Evolutionary conservation across 345 rosid genomes (phyloP), one percentile per base, ranked within the genome.

Genomic region (Populus nigra): DNA sequence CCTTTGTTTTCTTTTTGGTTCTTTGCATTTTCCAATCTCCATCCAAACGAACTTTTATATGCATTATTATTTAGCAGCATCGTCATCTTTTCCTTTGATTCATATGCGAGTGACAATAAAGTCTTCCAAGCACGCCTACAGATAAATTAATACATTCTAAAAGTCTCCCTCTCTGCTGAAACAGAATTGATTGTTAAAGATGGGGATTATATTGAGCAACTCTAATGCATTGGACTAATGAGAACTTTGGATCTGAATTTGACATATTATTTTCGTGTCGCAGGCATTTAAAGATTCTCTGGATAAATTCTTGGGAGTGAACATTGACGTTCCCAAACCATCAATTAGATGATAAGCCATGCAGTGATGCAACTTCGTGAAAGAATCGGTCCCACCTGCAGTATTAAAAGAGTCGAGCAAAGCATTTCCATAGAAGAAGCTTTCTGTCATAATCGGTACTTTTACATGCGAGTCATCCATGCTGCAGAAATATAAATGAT

Each of bases 251-350:
- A 23, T 70, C 29, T 38, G 27, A 36, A 29, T 77, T 66, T 68
- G 25, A 69, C 27, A 23, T 70, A 22, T 23, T 33, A 50, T 77
- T 75, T 77, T 65, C 16, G 74, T 31, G 72, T 75, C 84, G 82
- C 93, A 91, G 98, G 94, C 84, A 68, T 88, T 90, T 85, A 78
- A 88, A 84, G 90, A 81, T 80, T 92, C 90, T 38, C 49, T 89
- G 79, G 90, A 88, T 71, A 90, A 90, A 73, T 88, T 86, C 63
- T 39, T 89, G 84, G 97, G 93, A 63, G 92, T 87, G 74, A 85
- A 77, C 76, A 79, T 70, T 65, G 74, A 82, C 80, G 50, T 67
- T 72, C 80, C 72, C 50, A 83, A 83, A 71, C 81, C 79, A 61
- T 72, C 66, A 50, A 66, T 73, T 63, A 22, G 86, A 79, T 61